Percentiles rank a stretch among this genome's conserved stretches.
These are phyloP conservation scores for Sordaria brevicollis DNA, from an alignment of 495 filamentous ascomycete genomes.

Conservation along the genomic window DNA sequence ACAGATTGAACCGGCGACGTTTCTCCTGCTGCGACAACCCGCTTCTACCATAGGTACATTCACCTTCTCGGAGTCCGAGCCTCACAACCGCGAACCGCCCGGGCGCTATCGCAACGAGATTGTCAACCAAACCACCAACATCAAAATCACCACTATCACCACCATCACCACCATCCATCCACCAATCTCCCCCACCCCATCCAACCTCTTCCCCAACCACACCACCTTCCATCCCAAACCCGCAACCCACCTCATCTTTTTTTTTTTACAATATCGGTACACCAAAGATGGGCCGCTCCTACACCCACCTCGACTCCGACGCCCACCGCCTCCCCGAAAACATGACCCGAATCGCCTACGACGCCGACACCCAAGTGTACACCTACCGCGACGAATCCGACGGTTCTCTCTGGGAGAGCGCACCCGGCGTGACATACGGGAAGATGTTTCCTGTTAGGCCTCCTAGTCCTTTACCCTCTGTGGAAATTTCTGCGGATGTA, in stretches of 20 bases:
- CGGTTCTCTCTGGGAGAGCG: conserved; percentile 32
- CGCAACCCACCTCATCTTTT: not conserved
- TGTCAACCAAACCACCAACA: not conserved
- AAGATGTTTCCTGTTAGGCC: conserved; percentile 21
- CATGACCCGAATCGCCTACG: conserved; percentile 43
- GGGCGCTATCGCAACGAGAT: not conserved
- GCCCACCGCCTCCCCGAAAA: conserved; percentile 42
- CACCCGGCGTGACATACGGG: conserved; percentile 36
- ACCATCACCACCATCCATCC: not conserved
- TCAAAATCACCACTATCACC: not conserved
- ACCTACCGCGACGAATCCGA: conserved; percentile 33
- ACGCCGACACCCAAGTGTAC: conserved; percentile 41
- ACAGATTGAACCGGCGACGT: too few species aligned
- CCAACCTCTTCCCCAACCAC: not conserved
- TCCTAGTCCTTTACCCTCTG: not conserved
- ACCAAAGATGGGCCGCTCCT: too few species aligned
- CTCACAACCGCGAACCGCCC: too few species aligned
- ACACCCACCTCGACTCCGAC: conserved; percentile 38
- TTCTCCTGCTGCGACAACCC: not conserved
- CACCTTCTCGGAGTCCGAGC: too few species aligned
- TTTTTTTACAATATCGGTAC: too few species aligned
- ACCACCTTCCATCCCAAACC: not conserved
- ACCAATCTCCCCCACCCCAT: not conserved
- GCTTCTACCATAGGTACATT: too few species aligned
- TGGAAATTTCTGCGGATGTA: not conserved